Conservation (phyloP, 2,329 filamentous ascomycete genomes). For the Pseudohalonectria lignicola region DNA sequence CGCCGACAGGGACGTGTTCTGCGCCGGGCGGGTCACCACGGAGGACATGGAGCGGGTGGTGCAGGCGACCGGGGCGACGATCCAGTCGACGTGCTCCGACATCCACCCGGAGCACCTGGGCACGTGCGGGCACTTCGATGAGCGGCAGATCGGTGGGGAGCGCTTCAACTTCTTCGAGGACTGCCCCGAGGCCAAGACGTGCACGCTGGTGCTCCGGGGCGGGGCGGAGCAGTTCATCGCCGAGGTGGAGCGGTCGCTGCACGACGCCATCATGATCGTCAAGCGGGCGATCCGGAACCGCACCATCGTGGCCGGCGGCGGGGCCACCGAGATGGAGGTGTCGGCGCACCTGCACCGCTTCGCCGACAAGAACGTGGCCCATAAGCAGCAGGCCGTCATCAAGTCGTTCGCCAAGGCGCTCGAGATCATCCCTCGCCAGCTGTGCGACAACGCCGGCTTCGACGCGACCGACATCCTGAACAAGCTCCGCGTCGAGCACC, state of each 20-base stretch:
- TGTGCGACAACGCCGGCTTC: conserved; percentile 98
- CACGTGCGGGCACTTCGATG: conserved; percentile 82
- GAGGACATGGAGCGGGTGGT: conserved; percentile 96
- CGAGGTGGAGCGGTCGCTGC: conserved; percentile 92
- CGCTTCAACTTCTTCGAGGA: conserved; percentile 98
- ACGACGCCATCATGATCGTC: conserved; percentile 99
- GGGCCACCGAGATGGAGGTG: conserved; percentile 92
- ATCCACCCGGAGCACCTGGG: conserved; percentile 84
- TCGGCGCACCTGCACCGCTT: conserved; percentile 88
- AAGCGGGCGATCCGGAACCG: conserved; percentile 95
- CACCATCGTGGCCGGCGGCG: conserved; percentile 88
- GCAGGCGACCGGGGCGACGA: conserved; percentile 81
- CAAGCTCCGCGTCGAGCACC: conserved; percentile 89
- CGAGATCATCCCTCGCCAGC: conserved; percentile 89
- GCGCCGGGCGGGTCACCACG: conserved; percentile 79
- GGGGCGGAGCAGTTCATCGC: conserved; percentile 99
- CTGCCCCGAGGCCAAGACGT: conserved; percentile 91
- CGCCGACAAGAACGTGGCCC: conserved; percentile 81
- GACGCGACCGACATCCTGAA: conserved; percentile 98
- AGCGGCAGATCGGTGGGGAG: conserved; percentile 94
- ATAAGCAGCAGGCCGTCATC: conserved; percentile 96
- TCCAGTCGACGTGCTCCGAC: conserved; percentile 94
- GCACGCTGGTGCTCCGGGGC: conserved; percentile 87
- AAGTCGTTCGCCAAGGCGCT: conserved; percentile 96
- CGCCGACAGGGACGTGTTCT: conserved; percentile 96